Evolutionary conservation across 192 early-diverging fungal genomes (phyloP), one percentile per base, ranked within the genome.

Genomic region (Coemansia sp.): DNA sequence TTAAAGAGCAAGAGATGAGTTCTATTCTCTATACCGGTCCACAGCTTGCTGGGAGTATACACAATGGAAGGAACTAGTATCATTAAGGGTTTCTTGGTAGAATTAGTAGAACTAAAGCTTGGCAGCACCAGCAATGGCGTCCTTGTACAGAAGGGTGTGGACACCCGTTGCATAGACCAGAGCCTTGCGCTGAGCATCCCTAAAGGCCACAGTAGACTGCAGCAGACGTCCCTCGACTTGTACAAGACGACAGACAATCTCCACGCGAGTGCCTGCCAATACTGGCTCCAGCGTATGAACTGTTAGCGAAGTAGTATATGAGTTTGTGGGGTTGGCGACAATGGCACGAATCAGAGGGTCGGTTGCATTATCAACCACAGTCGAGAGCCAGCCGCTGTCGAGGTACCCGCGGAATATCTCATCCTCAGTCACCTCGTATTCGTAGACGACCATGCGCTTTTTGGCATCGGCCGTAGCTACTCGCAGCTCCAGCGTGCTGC

Each of bases 391-490:
- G 25, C 67, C 70, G 39, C 53, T 67, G 64, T 72, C 66, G 5
- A 72, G 23, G 46, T 69, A 63, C 7, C 71, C 71, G 21, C 70
- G 60, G 45, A 64, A 69, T 38, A 78, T 53, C 45, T 78, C 76
- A 42, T 69, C 66, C 7, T 68, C 76, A 2, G 67, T 67, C 34
- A 78, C 67, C 37, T 63, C 63, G 71, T 78, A 78, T 38, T 65
- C 58, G 53, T 78, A 78, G 0, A 51, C 36, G 2, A 73, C 68
- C 10, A 27, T 63, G 42, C 70, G 70, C 32, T 50, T 46, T 19
- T 63, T 68, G 19, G 63, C 62, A 25, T 67, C 59, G 15, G 71
- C 64, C 14, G 69, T 71, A 44, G 64, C 64, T 37, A 73, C 46
- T 8, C 48, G 64, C 8, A 73, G 64, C 32, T 59, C 58, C 14